Percentiles rank a stretch among this genome's conserved stretches.
These are phyloP conservation scores for Beverwykella pulmonaria DNA, from an alignment of 495 filamentous ascomycete species.

Conservation along the genomic window DNA sequence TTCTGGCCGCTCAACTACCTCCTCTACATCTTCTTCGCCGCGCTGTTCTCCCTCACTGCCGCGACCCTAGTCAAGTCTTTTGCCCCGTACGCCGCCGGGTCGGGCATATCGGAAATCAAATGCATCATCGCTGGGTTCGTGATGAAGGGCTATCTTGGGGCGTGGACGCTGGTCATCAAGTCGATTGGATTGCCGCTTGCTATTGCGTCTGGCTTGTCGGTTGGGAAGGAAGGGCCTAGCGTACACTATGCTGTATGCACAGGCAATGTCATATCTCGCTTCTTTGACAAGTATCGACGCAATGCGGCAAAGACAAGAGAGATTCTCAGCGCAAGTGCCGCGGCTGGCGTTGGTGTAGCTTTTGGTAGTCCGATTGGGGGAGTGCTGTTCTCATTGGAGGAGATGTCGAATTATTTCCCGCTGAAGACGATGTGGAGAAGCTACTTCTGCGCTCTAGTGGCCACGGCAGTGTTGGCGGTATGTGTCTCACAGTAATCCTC, in stretches of 20 bases:
- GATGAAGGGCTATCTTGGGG: constrained; percentile 97
- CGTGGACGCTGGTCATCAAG: constrained; percentile 92
- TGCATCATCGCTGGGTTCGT: constrained; percentile 99
- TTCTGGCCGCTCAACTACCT: constrained; percentile 80
- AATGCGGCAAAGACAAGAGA: constrained; percentile 96
- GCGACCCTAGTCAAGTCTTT: constrained; percentile 88
- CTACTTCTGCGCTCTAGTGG: constrained; percentile 96
- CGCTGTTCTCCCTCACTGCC: constrained; percentile 77
- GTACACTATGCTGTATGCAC: constrained; percentile 98
- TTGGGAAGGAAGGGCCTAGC: constrained; percentile 96
- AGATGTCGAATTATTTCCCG: constrained; percentile 98
- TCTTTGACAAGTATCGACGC: constrained; percentile 89
- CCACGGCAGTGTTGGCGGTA: constrained; percentile 86
- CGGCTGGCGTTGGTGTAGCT: constrained; percentile 92
- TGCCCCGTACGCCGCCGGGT: constrained; percentile 95
- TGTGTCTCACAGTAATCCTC: constrained; percentile 29
- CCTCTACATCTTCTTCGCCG: constrained; percentile 86
- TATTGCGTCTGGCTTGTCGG: constrained; percentile 91
- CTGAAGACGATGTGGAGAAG: constrained; percentile 97
- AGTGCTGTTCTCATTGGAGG: constrained; percentile 94
- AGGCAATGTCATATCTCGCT: constrained; percentile 91
- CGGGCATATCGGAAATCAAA: constrained; percentile 98
- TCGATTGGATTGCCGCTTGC: constrained; percentile 87
- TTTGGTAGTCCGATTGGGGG: constrained; percentile 98
- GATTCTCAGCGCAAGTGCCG: constrained; percentile 91